A percentile compares a stretch with the other conserved stretches of the same genome.
phyloP scores from a whole-genome alignment of 2,329 filamentous ascomycete genomes.

The Ceratocystis albifundus region DNA sequence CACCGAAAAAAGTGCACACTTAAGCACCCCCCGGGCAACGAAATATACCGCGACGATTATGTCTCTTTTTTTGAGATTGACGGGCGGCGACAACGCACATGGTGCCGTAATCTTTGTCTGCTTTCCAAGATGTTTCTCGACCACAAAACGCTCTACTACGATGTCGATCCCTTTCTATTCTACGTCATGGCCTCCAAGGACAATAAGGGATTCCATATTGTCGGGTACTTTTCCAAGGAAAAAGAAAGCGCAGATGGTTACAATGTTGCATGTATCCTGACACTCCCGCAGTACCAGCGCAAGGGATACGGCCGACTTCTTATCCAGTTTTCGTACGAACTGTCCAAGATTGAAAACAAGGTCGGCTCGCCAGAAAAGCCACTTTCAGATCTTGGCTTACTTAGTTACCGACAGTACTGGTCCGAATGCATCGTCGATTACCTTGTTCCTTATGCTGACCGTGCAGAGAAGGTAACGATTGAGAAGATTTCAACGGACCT shows the following conservation, averaged over 20 bases:
- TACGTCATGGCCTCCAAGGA: conserved; percentile 92
- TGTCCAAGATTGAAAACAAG: conserved; percentile 89
- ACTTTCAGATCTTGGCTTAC: conserved; percentile 78
- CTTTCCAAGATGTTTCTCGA: conserved; percentile 94
- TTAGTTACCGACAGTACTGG: conserved; percentile 97
- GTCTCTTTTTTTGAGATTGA: conserved; percentile 98
- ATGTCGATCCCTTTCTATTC: conserved; percentile 97
- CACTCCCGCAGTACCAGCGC: conserved; percentile 87
- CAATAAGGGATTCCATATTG: conserved; percentile 81
- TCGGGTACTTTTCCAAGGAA: conserved; percentile 99
- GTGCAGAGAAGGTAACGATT: conserved; percentile 64
- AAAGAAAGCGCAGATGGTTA: conserved; percentile 95
- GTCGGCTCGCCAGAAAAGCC: conserved; percentile 95
- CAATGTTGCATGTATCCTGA: conserved; percentile 96
- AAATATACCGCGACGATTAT: conserved; percentile 90
- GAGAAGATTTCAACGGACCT: conserved; percentile 68
- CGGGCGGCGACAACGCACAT: conserved; percentile 82
- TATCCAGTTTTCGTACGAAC: conserved; percentile 95
- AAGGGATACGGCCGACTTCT: conserved; percentile 87
- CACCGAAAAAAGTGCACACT: conserved; percentile 85
- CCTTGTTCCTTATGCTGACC: conserved; percentile 59
- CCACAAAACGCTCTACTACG: conserved; percentile 97
- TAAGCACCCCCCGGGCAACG: conserved; percentile 88
- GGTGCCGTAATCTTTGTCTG: conserved; percentile 91
- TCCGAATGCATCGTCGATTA: conserved; percentile 86